Conservation (phyloP, 2,329 filamentous ascomycete genomes). For the Metarhizium brunneum region DNA sequence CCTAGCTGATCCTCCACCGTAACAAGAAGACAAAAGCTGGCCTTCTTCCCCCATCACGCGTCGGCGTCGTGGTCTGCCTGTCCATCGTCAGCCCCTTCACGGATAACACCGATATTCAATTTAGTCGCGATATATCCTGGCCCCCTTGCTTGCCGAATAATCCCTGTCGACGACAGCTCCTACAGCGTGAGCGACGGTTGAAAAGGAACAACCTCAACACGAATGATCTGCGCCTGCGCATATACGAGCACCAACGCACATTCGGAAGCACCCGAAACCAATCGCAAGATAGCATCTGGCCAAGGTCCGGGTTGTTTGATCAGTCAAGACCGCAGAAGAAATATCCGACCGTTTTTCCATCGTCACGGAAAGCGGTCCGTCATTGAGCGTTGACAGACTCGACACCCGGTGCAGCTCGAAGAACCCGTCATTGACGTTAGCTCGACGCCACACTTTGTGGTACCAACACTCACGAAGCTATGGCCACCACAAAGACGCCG, state of each 20-base stretch:
- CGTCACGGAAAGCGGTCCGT: not conserved
- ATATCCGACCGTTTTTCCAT: not conserved
- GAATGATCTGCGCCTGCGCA: not conserved
- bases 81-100: too few species aligned
- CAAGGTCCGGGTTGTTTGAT: not conserved
- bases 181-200: not conserved
- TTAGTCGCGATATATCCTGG: not conserved
- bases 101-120: not conserved
- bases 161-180: not conserved
- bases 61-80: too few species aligned
- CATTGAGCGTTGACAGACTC: not conserved
- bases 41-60: not conserved
- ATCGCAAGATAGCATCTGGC: not conserved
- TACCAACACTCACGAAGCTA: not conserved
- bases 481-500: slow-evolving; percentile 7
- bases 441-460: not conserved
- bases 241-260: not conserved
- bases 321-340: not conserved
- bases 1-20: too few species aligned
- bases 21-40: not conserved
- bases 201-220: not conserved
- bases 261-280: not conserved
- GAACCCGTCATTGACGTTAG: not conserved
- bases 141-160: not conserved
- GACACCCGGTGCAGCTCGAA: not conserved